Percentiles rank a stretch among this genome's conserved stretches.
These are phyloP conservation scores for Coemansia erecta DNA, from an alignment of 192 early-diverging fungal species.

Conservation along the genomic window DNA sequence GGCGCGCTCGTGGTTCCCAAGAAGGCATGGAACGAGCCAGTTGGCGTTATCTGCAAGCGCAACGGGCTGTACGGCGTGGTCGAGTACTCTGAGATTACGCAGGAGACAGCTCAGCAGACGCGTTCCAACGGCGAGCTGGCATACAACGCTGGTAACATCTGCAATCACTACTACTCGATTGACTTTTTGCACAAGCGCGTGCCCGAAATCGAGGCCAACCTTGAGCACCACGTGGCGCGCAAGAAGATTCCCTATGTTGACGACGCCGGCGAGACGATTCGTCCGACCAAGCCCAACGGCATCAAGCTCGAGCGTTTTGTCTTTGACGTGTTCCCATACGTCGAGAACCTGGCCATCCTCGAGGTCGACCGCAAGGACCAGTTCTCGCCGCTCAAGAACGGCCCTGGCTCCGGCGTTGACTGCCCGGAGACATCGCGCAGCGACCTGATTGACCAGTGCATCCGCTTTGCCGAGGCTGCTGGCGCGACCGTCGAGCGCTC, in stretches of 20 bases:
- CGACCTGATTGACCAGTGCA: slow-evolving; percentile 85
- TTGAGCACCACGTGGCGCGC: slow-evolving; percentile 95
- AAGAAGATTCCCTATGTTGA: slow-evolving; percentile 98
- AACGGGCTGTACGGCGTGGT: slow-evolving; percentile 83
- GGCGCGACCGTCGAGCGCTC: slow-evolving; percentile 74
- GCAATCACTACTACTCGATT: slow-evolving; percentile 95
- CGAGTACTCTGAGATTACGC: slow-evolving; percentile 95
- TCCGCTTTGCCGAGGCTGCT: slow-evolving; percentile 80
- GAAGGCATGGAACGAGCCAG: slow-evolving; percentile 78
- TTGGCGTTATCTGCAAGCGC: slow-evolving; percentile 92
- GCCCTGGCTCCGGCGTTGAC: slow-evolving; percentile 82
- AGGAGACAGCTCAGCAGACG: slow-evolving; percentile 65
- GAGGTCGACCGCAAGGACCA: slow-evolving; percentile 92
- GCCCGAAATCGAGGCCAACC: slow-evolving; percentile 73
- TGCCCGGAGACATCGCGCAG: slow-evolving; percentile 90
- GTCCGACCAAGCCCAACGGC: slow-evolving; percentile 83
- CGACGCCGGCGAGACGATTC: slow-evolving; percentile 64
- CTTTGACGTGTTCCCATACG: slow-evolving; percentile 97
- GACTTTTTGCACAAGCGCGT: slow-evolving; percentile 82
- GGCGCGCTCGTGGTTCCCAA: slow-evolving; percentile 96
- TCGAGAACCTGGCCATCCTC: slow-evolving; percentile 84
- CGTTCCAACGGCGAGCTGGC: slow-evolving; percentile 64
- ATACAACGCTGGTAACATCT: slow-evolving; percentile 95
- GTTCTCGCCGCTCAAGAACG: slow-evolving; percentile 98
- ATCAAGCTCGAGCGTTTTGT: slow-evolving; percentile 99